Evolutionary conservation across 1,284 basidiomycete species (phyloP).

Genomic region (Ceratobasidium sp.): DNA sequence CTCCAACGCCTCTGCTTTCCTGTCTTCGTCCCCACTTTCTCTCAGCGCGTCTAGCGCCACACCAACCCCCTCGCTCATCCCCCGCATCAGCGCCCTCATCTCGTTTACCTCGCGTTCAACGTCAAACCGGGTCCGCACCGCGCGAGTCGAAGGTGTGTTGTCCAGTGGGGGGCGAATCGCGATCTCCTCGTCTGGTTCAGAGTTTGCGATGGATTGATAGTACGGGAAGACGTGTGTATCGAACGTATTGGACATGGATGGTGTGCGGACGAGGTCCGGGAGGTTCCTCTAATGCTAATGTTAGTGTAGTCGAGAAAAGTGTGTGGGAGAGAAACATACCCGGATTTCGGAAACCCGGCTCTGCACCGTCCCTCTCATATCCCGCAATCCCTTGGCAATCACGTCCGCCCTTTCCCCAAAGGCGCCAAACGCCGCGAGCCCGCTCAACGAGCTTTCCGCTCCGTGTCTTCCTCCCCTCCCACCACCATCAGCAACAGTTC

Average conservation of each 20-base stretch:
- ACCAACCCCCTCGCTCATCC: conserved; percentile 70
- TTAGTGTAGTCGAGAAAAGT: conserved; percentile 1
- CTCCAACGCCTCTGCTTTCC: conserved; percentile 74
- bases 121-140: conserved; percentile 70
- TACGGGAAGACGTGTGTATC: conserved; percentile 29
- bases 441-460: conserved; percentile 17
- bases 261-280: conserved; percentile 44
- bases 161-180: not conserved
- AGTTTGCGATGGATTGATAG: conserved; percentile 50
- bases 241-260: conserved; percentile 5
- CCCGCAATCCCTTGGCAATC: conserved; percentile 74
- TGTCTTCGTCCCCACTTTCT: conserved; percentile 63
- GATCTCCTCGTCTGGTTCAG: conserved; percentile 50
- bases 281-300: conserved; percentile 44
- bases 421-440: conserved; percentile 24
- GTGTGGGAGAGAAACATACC: conserved; percentile 43
- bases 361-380: conserved; percentile 61
- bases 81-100: conserved; percentile 65
- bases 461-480: conserved; percentile 41
- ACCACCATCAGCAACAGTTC: not conserved
- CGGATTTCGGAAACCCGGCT: conserved; percentile 51
- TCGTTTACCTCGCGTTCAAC: conserved; percentile 70
- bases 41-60: conserved; percentile 77
- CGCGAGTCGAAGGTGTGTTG: conserved; percentile 55
- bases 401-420: conserved; percentile 69